Evolutionary conservation across 176 grass and related monocot species (phyloP).

Genomic region (Pontederia paniculata): DNA sequence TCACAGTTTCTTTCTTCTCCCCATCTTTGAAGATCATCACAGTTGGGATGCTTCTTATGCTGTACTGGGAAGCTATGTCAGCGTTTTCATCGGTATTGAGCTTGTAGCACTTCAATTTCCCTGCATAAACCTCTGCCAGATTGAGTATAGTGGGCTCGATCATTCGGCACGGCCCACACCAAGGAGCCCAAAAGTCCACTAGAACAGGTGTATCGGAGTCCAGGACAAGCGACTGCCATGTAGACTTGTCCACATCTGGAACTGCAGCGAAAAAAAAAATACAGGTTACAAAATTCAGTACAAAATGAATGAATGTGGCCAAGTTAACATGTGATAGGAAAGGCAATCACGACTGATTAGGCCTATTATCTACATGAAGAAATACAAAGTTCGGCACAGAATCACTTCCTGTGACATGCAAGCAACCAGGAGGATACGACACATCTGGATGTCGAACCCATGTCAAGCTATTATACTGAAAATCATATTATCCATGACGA

Average conservation of each 20-base stretch:
- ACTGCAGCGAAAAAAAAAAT: not conserved
- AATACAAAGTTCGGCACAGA: too few species aligned
- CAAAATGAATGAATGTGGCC: too few species aligned
- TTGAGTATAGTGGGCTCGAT: conserved; percentile 3
- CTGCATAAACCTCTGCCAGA: not conserved
- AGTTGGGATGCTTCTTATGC: conserved; percentile 7
- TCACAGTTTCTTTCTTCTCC: conserved; percentile 6
- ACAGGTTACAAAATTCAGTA: not conserved
- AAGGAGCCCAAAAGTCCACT: conserved; percentile 8
- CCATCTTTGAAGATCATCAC: conserved; percentile 10
- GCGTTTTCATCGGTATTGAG: conserved; percentile 11
- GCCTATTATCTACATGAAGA: too few species aligned
- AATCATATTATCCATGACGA: too few species aligned
- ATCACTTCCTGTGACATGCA: too few species aligned
- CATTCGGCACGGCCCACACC: not conserved
- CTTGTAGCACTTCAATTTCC: conserved; percentile 11
- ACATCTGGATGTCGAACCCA: too few species aligned
- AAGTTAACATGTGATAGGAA: too few species aligned
- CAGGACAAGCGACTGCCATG: conserved; percentile 3
- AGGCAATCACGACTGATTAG: too few species aligned
- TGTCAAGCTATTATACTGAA: too few species aligned
- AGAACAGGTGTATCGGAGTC: conserved; percentile 1
- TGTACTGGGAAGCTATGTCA: conserved; percentile 1
- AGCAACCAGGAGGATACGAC: too few species aligned
- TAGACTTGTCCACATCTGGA: not conserved